phyloP scores from a whole-genome alignment of 2,329 filamentous ascomycete genomes.

The Talaromyces islandicus region DNA sequence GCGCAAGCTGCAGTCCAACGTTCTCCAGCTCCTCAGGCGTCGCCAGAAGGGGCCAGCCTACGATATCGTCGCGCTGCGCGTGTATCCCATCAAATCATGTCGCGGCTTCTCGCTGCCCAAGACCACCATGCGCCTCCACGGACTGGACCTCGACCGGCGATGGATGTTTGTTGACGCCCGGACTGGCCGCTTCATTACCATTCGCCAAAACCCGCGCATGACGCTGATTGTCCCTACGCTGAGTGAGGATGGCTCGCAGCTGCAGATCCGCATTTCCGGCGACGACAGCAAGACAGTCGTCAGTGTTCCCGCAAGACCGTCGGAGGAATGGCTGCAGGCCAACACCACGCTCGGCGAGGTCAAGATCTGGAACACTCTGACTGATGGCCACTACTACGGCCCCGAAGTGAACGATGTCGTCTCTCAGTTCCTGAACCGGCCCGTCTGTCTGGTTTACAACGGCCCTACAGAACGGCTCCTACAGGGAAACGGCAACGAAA shows the following conservation, averaged over 20 bases:
- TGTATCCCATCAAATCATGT: conserved; percentile 64
- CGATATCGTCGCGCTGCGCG: conserved; percentile 39
- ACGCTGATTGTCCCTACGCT: conserved; percentile 55
- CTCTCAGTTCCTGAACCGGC: conserved; percentile 49
- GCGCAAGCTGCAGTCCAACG: neutral
- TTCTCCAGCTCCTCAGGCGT: neutral
- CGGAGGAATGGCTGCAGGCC: conserved; percentile 45
- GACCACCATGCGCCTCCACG: conserved; percentile 48
- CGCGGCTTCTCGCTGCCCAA: conserved; percentile 53
- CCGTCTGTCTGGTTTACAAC: conserved; percentile 57
- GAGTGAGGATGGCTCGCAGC: conserved; percentile 37
- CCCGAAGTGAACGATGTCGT: conserved; percentile 48
- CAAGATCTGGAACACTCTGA: conserved; percentile 55
- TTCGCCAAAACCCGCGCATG: conserved; percentile 56
- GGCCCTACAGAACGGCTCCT: conserved; percentile 52
- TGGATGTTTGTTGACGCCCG: conserved; percentile 60
- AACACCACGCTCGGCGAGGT: conserved; percentile 48
- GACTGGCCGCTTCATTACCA: conserved; percentile 54
- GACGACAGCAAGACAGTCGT: conserved; percentile 31
- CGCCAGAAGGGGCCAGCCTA: conserved; percentile 2
- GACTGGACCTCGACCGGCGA: conserved; percentile 56
- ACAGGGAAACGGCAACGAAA: conserved; percentile 50
- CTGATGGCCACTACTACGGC: conserved; percentile 52
- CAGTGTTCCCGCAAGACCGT: conserved; percentile 51
- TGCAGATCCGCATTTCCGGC: conserved; percentile 20